phyloP scores from a whole-genome alignment of 2,329 filamentous ascomycete species.

The Diaporthe sp. region DNA sequence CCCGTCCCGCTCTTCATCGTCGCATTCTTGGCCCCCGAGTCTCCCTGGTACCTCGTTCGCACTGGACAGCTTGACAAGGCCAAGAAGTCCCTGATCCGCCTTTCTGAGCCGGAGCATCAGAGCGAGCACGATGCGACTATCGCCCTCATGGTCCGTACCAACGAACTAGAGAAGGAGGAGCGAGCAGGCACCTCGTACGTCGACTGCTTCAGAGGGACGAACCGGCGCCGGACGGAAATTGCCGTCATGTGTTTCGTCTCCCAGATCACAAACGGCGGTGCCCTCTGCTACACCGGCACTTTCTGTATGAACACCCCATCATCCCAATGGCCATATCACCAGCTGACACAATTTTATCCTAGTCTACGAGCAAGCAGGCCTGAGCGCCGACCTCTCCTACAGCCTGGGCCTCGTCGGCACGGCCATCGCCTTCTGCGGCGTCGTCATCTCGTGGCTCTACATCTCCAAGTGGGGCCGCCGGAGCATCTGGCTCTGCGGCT shows the following conservation, averaged over 20 bases:
- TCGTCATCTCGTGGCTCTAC: slow-evolving; percentile 59
- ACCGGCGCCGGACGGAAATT: slow-evolving; percentile 62
- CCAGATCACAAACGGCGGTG: slow-evolving; percentile 58
- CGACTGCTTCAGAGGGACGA: slow-evolving; percentile 63
- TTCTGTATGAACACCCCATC: slow-evolving; percentile 50
- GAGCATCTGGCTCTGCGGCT: slow-evolving; percentile 58
- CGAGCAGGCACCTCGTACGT: slow-evolving; percentile 55
- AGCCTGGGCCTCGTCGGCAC: slow-evolving; percentile 59
- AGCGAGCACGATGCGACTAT: slow-evolving; percentile 55
- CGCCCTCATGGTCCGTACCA: slow-evolving; percentile 60
- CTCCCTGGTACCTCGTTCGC: slow-evolving; percentile 46
- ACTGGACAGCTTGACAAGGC: slow-evolving; percentile 37
- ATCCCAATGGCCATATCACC: neutral
- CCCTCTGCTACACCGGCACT: slow-evolving; percentile 57
- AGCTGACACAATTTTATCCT: neutral
- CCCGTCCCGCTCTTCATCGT: slow-evolving; percentile 43
- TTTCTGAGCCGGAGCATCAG: slow-evolving; percentile 48
- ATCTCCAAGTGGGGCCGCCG: slow-evolving; percentile 59
- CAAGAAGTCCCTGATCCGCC: slow-evolving; percentile 44
- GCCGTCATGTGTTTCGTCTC: slow-evolving; percentile 57
- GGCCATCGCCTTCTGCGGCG: slow-evolving; percentile 59
- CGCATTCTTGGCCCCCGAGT: slow-evolving; percentile 45
- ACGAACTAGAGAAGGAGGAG: slow-evolving; percentile 60
- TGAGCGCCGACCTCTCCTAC: slow-evolving; percentile 54
- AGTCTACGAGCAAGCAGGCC: slow-evolving; percentile 61